Conservation (phyloP, 495 filamentous ascomycete genomes). For the Hypoxylon perforatum region DNA sequence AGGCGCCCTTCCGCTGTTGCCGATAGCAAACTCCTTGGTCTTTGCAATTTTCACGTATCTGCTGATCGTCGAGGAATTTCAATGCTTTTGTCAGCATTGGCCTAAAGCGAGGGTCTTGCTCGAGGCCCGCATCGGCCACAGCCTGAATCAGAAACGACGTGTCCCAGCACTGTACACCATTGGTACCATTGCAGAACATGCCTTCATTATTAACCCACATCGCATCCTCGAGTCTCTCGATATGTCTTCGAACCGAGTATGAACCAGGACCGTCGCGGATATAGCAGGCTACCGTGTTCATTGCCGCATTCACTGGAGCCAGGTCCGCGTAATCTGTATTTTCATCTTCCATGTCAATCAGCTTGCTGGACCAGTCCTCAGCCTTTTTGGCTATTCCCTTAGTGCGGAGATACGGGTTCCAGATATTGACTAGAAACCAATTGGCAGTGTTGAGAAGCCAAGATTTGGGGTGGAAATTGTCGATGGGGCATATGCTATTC, state of each 20-base stretch:
- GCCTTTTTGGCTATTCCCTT: conserved; percentile 68
- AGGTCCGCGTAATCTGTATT: conserved; percentile 91
- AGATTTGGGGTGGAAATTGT: conserved; percentile 95
- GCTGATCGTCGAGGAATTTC: conserved; percentile 88
- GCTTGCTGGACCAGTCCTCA: conserved; percentile 74
- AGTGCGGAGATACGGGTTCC: conserved; percentile 77
- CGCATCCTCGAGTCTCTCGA: conserved; percentile 83
- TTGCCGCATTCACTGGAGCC: conserved; percentile 87
- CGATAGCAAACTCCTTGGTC: conserved; percentile 87
- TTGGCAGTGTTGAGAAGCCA: conserved; percentile 82
- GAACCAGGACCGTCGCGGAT: conserved; percentile 83
- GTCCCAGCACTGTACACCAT: conserved; percentile 97
- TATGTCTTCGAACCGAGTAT: conserved; percentile 78
- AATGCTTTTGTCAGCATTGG: conserved; percentile 87
- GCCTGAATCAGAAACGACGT: conserved; percentile 89
- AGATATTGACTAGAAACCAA: conserved; percentile 78
- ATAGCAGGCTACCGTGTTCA: conserved; percentile 88
- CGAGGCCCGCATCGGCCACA: conserved; percentile 80
- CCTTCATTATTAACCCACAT: conserved; percentile 94
- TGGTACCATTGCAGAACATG: conserved; percentile 95
- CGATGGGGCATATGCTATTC: conserved; percentile 80
- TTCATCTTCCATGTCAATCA: conserved; percentile 89
- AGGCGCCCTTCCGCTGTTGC: conserved; percentile 90
- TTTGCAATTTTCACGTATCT: conserved; percentile 85
- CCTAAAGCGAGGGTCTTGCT: conserved; percentile 78